These are phyloP conservation scores for Clarireedia hainanense DNA, from an alignment of 2,329 filamentous ascomycete genomes.

Conservation along the genomic window DNA sequence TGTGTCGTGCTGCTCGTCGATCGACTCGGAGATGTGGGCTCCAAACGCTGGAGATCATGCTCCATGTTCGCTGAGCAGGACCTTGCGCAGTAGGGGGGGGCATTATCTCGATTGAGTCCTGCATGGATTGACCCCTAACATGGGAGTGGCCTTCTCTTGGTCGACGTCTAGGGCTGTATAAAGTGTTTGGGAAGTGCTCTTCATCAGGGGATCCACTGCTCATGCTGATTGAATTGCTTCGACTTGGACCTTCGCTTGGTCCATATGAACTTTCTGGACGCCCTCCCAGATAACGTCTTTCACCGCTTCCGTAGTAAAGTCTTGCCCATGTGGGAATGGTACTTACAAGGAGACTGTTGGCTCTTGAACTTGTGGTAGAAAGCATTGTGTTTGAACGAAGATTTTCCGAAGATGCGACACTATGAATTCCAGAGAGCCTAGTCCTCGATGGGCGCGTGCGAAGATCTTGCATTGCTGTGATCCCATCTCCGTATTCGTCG, in stretches of 20 bases:
- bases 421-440: slow-evolving; percentile 44
- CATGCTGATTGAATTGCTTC: slow-evolving; percentile 33
- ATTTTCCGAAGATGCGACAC: slow-evolving; percentile 37
- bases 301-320: slow-evolving; percentile 65
- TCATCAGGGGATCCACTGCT: slow-evolving; percentile 42
- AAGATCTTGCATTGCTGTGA: slow-evolving; percentile 50
- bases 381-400: slow-evolving; percentile 28
- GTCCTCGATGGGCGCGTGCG: slow-evolving; percentile 46
- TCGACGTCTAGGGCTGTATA: slow-evolving; percentile 40
- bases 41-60: slow-evolving; percentile 56
- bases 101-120: slow-evolving; percentile 38
- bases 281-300: slow-evolving; percentile 41
- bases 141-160: slow-evolving; percentile 32
- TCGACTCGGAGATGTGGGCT: slow-evolving; percentile 65
- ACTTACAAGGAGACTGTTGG: slow-evolving; percentile 35
- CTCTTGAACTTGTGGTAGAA: slow-evolving; percentile 34
- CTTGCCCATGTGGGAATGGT: slow-evolving; percentile 41
- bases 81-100: slow-evolving; percentile 23
- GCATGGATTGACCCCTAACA: slow-evolving; percentile 22
- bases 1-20: slow-evolving; percentile 47
- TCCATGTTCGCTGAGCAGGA: slow-evolving; percentile 34
- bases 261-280: slow-evolving; percentile 24
- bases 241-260: slow-evolving; percentile 32
- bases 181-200: slow-evolving; percentile 39
- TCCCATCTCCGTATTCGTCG: slow-evolving; percentile 57